phyloP scores from a whole-genome alignment of 2,329 filamentous ascomycete genomes.

The Cladosporium sp. region DNA sequence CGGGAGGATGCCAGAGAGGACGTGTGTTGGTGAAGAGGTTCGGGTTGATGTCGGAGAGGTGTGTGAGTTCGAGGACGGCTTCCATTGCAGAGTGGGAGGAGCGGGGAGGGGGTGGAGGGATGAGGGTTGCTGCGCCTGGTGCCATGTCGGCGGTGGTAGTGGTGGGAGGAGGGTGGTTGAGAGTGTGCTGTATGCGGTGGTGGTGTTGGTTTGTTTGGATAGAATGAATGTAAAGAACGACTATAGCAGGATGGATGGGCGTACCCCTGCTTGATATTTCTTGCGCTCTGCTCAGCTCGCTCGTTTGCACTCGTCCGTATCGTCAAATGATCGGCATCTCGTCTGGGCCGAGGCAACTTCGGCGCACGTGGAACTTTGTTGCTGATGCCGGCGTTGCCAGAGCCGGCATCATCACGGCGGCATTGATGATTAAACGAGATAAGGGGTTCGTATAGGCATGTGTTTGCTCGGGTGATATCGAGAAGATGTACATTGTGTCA shows the following conservation, averaged over 20 bases:
- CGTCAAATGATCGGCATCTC: constrained; percentile 1
- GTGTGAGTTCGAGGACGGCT: constrained; percentile 83
- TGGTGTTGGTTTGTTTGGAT: not conserved
- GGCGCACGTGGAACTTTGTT: not conserved
- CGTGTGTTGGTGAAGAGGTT: constrained; percentile 95
- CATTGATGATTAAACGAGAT: not conserved
- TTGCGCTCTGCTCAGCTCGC: constrained; percentile 1
- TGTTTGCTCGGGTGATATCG: not conserved
- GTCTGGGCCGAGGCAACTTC: constrained; percentile 8
- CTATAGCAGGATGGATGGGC: not conserved
- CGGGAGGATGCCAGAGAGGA: constrained; percentile 86
- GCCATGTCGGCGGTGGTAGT: not conserved
- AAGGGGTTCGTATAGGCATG: not conserved
- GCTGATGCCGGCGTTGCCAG: not conserved
- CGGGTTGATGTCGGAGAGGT: constrained; percentile 72
- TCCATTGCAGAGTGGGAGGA: constrained; percentile 77
- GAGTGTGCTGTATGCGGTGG: not conserved
- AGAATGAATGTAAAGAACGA: not conserved
- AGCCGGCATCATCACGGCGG: not conserved
- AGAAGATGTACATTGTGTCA: not conserved
- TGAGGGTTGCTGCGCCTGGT: constrained; percentile 48
- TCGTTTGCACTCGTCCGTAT: constrained; percentile 4
- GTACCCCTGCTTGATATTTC: constrained; percentile 15
- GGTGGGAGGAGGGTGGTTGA: not conserved
- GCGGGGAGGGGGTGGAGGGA: constrained; percentile 73